Evolutionary conservation across 2,329 filamentous ascomycete species (phyloP), one percentile per base, ranked within the genome.

Genomic region (Sarocladium oryzae): DNA sequence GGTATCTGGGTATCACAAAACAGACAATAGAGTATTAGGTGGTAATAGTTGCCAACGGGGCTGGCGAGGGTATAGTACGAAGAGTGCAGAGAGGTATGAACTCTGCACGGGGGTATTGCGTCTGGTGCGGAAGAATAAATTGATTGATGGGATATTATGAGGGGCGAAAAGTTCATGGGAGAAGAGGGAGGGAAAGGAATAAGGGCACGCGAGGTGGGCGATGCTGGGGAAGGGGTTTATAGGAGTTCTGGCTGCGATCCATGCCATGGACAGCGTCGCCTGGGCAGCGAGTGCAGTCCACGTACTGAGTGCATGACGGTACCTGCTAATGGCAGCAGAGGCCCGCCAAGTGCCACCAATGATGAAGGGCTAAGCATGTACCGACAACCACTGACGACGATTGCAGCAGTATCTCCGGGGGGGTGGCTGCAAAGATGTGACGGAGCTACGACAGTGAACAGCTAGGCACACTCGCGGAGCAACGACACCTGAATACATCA

Each of bases 151-250:
- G 8, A 48, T 48, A 48, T 48, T 48, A 48, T 48, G 43, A 48
- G 43, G 7, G 28, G 13, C 20, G 18, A 21, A 15, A 33, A 33
- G 40, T 4, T 20, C n/a, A 7, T 20, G 20, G 13, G 21, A 26
- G 18, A 33, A 20, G 59, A 62, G 48, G 56, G 23, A 52, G 49
- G 50, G 56, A 56, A 32, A 58, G 60, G n/a, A 16, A 24, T 13
- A 30, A 30, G 45, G 8, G 45, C 23, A n/a, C n/a, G n/a, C 13
- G 6, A 63, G 61, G 53, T 58, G 60, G 46, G 60, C 2, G 26
- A 48, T 32, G 16, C 32, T 26, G 24, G 28, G 16, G 21, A 43
- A 23, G 51, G 53, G 33, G 54, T 23, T 51, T 51, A 20, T 40
- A 48, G 23, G 11, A 2, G 7, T 9, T 30, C 28, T 30, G 28